A percentile compares a stretch with the other conserved stretches of the same genome.
Conservation (phyloP, 1,284 basidiomycete genomes). For the Ceratobasidium sp. region DNA sequence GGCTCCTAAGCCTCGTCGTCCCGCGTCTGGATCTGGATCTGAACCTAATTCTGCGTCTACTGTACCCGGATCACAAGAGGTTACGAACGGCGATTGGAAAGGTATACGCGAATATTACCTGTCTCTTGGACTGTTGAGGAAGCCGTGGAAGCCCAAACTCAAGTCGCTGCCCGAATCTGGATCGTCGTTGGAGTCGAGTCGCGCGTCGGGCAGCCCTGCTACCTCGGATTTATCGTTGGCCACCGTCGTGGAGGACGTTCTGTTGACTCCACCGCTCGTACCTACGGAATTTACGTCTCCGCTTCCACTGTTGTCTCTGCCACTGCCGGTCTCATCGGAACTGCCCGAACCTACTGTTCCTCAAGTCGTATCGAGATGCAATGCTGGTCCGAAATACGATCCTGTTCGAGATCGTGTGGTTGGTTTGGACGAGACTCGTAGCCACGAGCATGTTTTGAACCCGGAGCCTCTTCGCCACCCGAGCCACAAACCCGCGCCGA, state of each 20-base stretch:
- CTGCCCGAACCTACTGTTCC: too few species aligned
- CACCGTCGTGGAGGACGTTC: background rate
- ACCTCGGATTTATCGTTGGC: background rate
- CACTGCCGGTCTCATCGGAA: too few species aligned
- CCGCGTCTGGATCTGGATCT: too few species aligned
- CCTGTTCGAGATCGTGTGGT: too few species aligned
- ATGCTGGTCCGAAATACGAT: too few species aligned
- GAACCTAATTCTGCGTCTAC: background rate
- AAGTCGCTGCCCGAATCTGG: too few species aligned
- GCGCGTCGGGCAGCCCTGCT: background rate
- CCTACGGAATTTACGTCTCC: background rate
- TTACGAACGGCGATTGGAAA: background rate
- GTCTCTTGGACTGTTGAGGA: background rate
- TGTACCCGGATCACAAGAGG: too few species aligned
- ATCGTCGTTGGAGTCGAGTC: too few species aligned
- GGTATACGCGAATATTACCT: background rate
- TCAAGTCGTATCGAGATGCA: too few species aligned
- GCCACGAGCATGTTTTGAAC: background rate
- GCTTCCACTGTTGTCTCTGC: background rate
- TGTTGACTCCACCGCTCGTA: background rate
- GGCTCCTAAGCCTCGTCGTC: background rate
- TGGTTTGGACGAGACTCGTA: too few species aligned
- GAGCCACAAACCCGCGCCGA: background rate
- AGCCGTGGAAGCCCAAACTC: too few species aligned
- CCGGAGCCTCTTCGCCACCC: background rate